Evolutionary conservation across 805 yeast species (phyloP).

Genomic region (Millerozyma miso): DNA sequence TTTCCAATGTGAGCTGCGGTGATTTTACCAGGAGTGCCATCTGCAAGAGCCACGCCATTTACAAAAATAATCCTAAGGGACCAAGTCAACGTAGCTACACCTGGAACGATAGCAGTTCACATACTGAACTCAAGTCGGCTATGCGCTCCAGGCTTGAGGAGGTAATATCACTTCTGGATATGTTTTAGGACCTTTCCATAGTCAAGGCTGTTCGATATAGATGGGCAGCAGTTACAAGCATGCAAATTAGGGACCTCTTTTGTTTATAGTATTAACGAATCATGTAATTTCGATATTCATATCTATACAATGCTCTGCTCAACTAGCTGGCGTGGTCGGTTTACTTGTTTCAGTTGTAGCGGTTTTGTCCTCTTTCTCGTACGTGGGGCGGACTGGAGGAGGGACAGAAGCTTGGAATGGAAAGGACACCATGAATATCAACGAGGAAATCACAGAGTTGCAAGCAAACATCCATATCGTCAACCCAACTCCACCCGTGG

Average conservation of each 20-base stretch:
- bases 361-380: background rate
- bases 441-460: constrained; percentile 24
- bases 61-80: constrained; percentile 11
- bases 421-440: constrained; percentile 18
- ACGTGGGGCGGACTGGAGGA: constrained; percentile 2
- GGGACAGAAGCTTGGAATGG: constrained; percentile 12
- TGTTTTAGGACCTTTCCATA: background rate
- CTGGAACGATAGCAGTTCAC: constrained; percentile 4
- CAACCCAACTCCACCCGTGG: constrained; percentile 57
- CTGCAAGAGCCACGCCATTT: constrained; percentile 4
- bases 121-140: constrained; percentile 9
- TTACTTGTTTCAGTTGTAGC: background rate
- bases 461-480: constrained; percentile 51
- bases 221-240: too few relatives aligned
- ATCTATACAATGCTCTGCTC: background rate
- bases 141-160: constrained; percentile 14
- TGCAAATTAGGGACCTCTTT: too few relatives aligned
- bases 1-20: background rate
- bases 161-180: background rate
- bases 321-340: background rate
- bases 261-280: background rate
- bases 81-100: constrained; percentile 10
- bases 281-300: background rate
- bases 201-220: too few relatives aligned
- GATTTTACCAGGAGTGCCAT: background rate